A percentile compares a stretch with the other conserved stretches of the same genome.
These are phyloP conservation scores for Halteria grandinella DNA, from an alignment of 73 alveolate genomes.

Conservation along the genomic window DNA sequence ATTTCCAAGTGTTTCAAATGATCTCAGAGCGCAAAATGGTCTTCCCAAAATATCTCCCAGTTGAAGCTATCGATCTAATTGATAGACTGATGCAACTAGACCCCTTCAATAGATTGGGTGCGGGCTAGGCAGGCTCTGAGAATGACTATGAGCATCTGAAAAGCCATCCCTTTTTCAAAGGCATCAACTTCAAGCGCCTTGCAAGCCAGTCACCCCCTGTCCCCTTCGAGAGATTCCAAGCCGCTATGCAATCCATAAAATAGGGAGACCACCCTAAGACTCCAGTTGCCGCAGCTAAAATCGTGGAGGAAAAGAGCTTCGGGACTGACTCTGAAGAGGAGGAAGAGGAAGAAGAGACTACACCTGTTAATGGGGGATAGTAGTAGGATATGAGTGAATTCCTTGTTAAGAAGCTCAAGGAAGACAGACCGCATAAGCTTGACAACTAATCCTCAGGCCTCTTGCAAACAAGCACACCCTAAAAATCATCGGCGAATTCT, in stretches of 20 bases:
- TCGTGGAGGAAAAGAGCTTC: slow-evolving; percentile 25
- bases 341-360: neutral
- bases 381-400: too few relatives aligned
- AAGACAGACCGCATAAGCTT: neutral
- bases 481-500: neutral
- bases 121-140: slow-evolving; percentile 67
- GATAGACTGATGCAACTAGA: slow-evolving; percentile 63
- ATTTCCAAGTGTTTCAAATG: slow-evolving; percentile 81
- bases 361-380: neutral
- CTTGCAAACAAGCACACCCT: neutral
- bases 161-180: slow-evolving; percentile 72
- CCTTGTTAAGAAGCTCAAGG: neutral
- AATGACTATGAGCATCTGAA: slow-evolving; percentile 60
- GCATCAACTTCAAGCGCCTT: slow-evolving; percentile 60
- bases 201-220: slow-evolving; percentile 35
- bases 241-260: slow-evolving; percentile 32
- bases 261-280: too few relatives aligned
- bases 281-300: too few relatives aligned
- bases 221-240: slow-evolving; percentile 20
- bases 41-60: slow-evolving; percentile 70
- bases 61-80: slow-evolving; percentile 87
- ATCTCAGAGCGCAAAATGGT: slow-evolving; percentile 61
- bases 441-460: neutral
- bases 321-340: neutral
- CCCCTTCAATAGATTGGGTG: slow-evolving; percentile 81